Percentiles rank a stretch among this genome's conserved stretches.
Evolutionary conservation across 2,329 filamentous ascomycete genomes (phyloP).

Genomic region (Mycosphaerella arachidis): DNA sequence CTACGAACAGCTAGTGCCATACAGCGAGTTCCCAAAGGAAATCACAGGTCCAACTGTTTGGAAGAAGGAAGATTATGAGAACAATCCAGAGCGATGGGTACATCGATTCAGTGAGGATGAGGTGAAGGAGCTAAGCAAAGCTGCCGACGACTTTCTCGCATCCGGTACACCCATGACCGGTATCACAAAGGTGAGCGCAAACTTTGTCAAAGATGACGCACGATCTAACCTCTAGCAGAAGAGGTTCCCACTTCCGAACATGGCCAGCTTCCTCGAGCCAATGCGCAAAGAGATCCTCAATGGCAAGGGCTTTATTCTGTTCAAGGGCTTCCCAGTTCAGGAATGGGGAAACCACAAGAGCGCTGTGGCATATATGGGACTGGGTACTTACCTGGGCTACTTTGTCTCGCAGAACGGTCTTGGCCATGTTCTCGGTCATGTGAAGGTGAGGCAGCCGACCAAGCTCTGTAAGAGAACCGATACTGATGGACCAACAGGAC

Average conservation of each 20-base stretch:
- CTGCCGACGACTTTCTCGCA: constrained; percentile 65
- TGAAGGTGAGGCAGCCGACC: constrained; percentile 49
- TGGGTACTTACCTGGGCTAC: constrained; percentile 76
- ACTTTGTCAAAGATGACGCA: not conserved
- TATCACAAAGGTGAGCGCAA: constrained; percentile 53
- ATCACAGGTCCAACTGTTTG: constrained; percentile 71
- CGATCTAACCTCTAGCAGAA: constrained; percentile 30
- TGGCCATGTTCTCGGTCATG: constrained; percentile 82
- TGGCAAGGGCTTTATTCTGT: constrained; percentile 84
- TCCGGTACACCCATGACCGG: constrained; percentile 64
- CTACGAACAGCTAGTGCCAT: constrained; percentile 61
- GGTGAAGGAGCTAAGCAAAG: constrained; percentile 60
- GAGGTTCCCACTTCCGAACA: constrained; percentile 58
- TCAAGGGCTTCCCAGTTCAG: constrained; percentile 75
- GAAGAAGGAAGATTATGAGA: constrained; percentile 60
- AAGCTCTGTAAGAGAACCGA: not conserved
- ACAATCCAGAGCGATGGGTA: constrained; percentile 65
- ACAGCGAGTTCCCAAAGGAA: constrained; percentile 64
- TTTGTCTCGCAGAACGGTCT: constrained; percentile 81
- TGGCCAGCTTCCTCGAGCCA: constrained; percentile 50
- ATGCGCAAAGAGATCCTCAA: constrained; percentile 66
- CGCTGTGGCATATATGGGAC: constrained; percentile 84
- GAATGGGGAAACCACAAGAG: constrained; percentile 75
- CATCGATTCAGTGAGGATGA: constrained; percentile 65
- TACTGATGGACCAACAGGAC: constrained; percentile 50